These are phyloP conservation scores for Annona cherimola DNA, from an alignment of 164 flowering plant genomes.

Conservation along the genomic window DNA sequence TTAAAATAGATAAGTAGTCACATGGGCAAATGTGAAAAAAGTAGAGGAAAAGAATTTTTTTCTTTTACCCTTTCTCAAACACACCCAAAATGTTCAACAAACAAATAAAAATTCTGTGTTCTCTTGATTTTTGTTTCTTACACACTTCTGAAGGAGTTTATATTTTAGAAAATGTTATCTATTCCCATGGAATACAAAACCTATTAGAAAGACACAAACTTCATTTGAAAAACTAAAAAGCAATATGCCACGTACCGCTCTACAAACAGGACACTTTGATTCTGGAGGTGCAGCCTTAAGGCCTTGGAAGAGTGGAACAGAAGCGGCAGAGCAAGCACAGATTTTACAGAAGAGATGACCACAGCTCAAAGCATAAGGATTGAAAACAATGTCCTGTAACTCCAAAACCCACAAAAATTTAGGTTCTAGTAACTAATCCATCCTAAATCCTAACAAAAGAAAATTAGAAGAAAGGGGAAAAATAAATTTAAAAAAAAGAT, in stretches of 20 bases:
- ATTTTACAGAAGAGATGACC: conserved; percentile 86
- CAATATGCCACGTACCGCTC: conserved; percentile 52
- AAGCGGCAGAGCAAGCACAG: conserved; percentile 83
- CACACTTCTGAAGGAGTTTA: too few relatives aligned
- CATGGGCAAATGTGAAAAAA: too few relatives aligned
- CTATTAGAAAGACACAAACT: too few relatives aligned
- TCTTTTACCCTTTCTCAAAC: too few relatives aligned
- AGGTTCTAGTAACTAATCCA: neutral
- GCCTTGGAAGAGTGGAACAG: conserved; percentile 64
- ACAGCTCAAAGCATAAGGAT: conserved; percentile 84
- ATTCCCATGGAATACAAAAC: too few relatives aligned
- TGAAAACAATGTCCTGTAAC: conserved; percentile 62
- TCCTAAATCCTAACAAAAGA: neutral
- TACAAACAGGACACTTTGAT: conserved; percentile 76
- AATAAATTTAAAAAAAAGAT: neutral
- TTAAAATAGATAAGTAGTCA: too few relatives aligned
- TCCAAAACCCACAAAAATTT: neutral
- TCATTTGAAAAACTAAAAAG: neutral
- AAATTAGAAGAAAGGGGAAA: neutral
- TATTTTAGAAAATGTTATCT: too few relatives aligned
- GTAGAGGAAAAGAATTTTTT: too few relatives aligned
- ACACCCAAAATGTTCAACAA: too few relatives aligned
- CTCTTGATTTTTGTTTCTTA: too few relatives aligned
- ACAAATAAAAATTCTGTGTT: too few relatives aligned
- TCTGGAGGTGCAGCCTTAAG: conserved; percentile 51